A percentile compares a stretch with the other conserved stretches of the same genome.
These are phyloP conservation scores for Ascochyta lentis DNA, from an alignment of 2,329 filamentous ascomycete genomes.

Conservation along the genomic window DNA sequence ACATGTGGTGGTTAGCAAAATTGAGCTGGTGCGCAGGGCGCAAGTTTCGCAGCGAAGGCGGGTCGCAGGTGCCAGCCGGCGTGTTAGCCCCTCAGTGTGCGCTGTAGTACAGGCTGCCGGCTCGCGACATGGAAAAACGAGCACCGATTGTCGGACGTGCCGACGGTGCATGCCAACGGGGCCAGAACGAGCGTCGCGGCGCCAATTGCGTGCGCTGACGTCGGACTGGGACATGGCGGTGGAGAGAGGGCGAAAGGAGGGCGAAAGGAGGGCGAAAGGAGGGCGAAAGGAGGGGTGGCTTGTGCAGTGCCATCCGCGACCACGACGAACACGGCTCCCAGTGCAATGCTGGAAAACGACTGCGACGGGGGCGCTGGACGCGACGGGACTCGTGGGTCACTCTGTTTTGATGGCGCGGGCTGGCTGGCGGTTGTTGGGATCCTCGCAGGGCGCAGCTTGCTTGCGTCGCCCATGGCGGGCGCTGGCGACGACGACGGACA, in stretches of 20 bases:
- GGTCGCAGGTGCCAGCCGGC: constrained; percentile 23
- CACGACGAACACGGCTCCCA: constrained; percentile 18
- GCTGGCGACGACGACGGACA: constrained; percentile 26
- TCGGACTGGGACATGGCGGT: constrained; percentile 20
- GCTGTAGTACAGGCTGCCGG: constrained; percentile 11
- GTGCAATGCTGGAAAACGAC: constrained; percentile 19
- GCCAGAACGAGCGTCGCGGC: not conserved
- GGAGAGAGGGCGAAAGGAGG: constrained; percentile 39
- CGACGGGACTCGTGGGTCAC: constrained; percentile 18
- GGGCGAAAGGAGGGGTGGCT: constrained; percentile 41
- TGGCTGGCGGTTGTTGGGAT: constrained; percentile 24
- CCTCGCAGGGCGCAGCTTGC: constrained; percentile 38
- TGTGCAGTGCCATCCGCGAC: constrained; percentile 29
- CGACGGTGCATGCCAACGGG: not conserved
- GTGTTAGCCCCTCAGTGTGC: constrained; percentile 28
- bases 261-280: constrained; percentile 36
- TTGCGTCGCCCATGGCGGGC: constrained; percentile 32
- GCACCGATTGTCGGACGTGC: not conserved
- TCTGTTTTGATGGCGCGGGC: constrained; percentile 28
- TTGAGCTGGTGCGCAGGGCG: constrained; percentile 19
- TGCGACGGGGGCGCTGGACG: constrained; percentile 14
- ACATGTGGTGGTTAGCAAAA: constrained; percentile 32
- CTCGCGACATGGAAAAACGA: not conserved
- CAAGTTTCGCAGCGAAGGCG: constrained; percentile 16
- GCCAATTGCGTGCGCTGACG: constrained; percentile 30